Evolutionary conservation across 306 rosid genomes (phyloP).

Genomic region (Alnus glutinosa): DNA sequence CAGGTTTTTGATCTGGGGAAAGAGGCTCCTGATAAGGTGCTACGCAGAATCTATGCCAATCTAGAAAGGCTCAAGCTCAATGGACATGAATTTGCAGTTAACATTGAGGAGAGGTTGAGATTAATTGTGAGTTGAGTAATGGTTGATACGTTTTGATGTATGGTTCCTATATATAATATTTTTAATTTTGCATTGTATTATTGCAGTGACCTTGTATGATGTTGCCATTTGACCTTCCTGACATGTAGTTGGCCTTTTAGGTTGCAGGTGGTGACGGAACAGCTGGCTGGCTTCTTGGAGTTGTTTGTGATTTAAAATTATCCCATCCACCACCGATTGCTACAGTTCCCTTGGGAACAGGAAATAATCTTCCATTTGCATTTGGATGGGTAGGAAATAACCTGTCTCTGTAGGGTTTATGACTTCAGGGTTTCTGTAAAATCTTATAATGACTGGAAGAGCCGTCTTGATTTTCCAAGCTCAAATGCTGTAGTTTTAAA

Average conservation of each 20-base stretch:
- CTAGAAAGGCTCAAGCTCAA: constrained; percentile 55
- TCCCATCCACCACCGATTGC: constrained; percentile 88
- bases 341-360: constrained; percentile 92
- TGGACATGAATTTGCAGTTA: constrained; percentile 58
- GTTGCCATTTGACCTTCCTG: constrained; percentile 20
- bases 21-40: constrained; percentile 73
- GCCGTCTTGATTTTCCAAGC: constrained; percentile 1
- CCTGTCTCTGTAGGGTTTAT: neutral
- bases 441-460: neutral
- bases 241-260: constrained; percentile 35
- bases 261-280: constrained; percentile 99
- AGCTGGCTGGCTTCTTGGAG: constrained; percentile 99
- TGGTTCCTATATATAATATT: neutral
- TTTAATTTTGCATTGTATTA: neutral
- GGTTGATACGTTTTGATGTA: neutral
- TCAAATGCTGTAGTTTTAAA: neutral
- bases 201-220: constrained; percentile 10
- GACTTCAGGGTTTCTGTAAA: neutral
- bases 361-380: constrained; percentile 97
- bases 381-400: constrained; percentile 89
- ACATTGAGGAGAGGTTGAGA: constrained; percentile 53
- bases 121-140: constrained; percentile 67
- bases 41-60: constrained; percentile 60
- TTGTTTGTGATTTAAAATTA: constrained; percentile 85
- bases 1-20: constrained; percentile 90